Evolutionary conservation across 306 rosid species (phyloP).

Genomic region (Begonia loranthoides): DNA sequence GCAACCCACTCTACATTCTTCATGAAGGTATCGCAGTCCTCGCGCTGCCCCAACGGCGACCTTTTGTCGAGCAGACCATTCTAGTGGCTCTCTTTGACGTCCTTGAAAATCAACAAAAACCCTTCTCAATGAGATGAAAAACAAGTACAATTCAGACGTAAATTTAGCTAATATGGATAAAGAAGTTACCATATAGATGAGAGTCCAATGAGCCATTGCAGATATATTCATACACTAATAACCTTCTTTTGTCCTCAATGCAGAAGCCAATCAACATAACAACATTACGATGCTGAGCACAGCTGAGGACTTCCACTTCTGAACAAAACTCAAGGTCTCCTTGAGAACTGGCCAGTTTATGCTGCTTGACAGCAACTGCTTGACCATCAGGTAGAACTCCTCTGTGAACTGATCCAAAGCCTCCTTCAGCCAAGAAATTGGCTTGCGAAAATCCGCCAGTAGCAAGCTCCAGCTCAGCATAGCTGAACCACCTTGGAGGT

Average conservation of each 20-base stretch:
- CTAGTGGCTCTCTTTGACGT: constrained; percentile 50
- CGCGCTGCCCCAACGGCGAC: constrained; percentile 96
- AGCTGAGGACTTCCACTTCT: constrained; percentile 96
- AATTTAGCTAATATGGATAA: neutral
- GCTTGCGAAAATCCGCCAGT: constrained; percentile 93
- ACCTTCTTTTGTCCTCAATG: constrained; percentile 85
- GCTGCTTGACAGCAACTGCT: constrained; percentile 96
- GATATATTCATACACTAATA: constrained; percentile 89
- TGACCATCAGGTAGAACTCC: constrained; percentile 96
- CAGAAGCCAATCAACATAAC: constrained; percentile 98
- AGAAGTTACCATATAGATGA: constrained; percentile 74
- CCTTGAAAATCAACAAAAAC: constrained; percentile 33
- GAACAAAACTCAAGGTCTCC: constrained; percentile 95
- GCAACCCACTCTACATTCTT: constrained; percentile 98
- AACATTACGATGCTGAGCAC: constrained; percentile 97
- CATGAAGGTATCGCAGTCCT: constrained; percentile 91
- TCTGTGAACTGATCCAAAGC: constrained; percentile 93
- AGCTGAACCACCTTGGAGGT: constrained; percentile 95
- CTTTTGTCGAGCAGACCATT: constrained; percentile 91
- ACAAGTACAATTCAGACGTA: neutral
- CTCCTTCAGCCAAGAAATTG: constrained; percentile 98
- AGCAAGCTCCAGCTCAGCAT: constrained; percentile 90
- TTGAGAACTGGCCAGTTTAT: constrained; percentile 95
- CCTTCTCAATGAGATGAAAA: constrained; percentile 3
- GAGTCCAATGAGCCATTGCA: constrained; percentile 95